Evolutionary conservation across 1,139 yeast genomes (phyloP).

Genomic region (Yueomyces sp.): DNA sequence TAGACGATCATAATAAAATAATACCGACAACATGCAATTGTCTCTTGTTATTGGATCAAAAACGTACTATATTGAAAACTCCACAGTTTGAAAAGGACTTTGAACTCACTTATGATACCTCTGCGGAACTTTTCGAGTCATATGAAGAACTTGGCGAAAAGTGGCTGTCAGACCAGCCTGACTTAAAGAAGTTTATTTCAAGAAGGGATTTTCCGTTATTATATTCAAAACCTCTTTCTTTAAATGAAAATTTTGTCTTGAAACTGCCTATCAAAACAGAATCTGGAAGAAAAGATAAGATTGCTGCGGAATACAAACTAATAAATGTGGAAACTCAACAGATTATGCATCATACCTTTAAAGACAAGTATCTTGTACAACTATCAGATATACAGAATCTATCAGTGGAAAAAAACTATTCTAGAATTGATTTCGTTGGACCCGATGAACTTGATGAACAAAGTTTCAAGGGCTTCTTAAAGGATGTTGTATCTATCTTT

Average conservation of each 20-base stretch:
- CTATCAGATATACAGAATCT: constrained; percentile 47
- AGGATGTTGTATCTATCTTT: neutral
- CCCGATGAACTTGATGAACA: constrained; percentile 3
- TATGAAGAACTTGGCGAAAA: constrained; percentile 16
- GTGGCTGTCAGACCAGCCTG: constrained; percentile 36
- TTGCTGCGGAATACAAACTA: constrained; percentile 27
- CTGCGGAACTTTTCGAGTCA: constrained; percentile 4
- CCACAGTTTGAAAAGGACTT: constrained; percentile 18
- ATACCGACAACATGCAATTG: constrained; percentile 28
- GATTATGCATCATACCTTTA: constrained; percentile 31
- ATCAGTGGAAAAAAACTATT: constrained; percentile 36
- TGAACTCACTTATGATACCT: constrained; percentile 6
- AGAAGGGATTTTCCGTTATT: constrained; percentile 28
- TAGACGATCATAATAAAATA: constrained; percentile 31
- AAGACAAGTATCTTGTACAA: constrained; percentile 30
- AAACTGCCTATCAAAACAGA: constrained; percentile 27
- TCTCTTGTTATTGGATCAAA: constrained; percentile 11
- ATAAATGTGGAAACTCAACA: constrained; percentile 33
- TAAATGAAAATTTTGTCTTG: constrained; percentile 20
- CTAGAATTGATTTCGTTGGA: constrained; percentile 39
- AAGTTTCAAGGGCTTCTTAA: neutral
- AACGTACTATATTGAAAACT: constrained; percentile 12
- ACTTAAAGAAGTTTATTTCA: constrained; percentile 31
- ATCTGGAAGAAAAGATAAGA: constrained; percentile 4
- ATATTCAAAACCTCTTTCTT: constrained; percentile 12